Evolutionary conservation across 352 stramenopile species (phyloP), one percentile per base, ranked within the genome.

Genomic region (Phytophthora sojae): DNA sequence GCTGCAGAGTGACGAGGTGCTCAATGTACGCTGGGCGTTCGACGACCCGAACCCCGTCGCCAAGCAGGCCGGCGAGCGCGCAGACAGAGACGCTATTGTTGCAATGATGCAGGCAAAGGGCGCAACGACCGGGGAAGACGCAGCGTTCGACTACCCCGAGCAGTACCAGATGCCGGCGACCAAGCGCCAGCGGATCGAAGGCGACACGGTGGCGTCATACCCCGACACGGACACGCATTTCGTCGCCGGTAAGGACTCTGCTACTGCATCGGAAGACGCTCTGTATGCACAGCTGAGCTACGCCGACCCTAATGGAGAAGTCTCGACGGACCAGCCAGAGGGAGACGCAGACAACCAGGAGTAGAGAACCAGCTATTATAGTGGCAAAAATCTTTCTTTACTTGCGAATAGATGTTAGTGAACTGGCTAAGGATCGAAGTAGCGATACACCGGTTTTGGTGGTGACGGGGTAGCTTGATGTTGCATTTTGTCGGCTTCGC

Each of bases 31-130:
- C 53, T 98, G 95, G 95, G 94, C 95, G 5, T 94, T 94, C 67
- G 94, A 98, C 54, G 95, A 98, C 62, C 95, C 95, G 29, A 98
- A 98, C 55, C 94, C 94, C 6, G 91, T 98, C 1, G 95, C 95
- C 2, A 94, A 98, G 74, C 75, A 97, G 44, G 86, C 95, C 0
- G 90, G 83, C 0, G 74, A 90, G 39, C 87, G 95, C 14, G 88
- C 93, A 1, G 91, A 98, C 67, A 82, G 86, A 21, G 95, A 98
- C 68, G 95, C 95, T 0, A 82, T 97, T 65, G 76, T 97, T 12
- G 84, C 91, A 4, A 95, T 96, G 79, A 80, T 97, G 49, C 75
- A 95, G 61, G 73, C 89, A 6, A 78, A 89, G 30, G 90, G 90
- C 4, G 67, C 83, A 15, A 80, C 71, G 53, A 94, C 83, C 5